Evolutionary conservation across 1,284 basidiomycete species (phyloP).

Genomic region (Austropuccinia psidii): DNA sequence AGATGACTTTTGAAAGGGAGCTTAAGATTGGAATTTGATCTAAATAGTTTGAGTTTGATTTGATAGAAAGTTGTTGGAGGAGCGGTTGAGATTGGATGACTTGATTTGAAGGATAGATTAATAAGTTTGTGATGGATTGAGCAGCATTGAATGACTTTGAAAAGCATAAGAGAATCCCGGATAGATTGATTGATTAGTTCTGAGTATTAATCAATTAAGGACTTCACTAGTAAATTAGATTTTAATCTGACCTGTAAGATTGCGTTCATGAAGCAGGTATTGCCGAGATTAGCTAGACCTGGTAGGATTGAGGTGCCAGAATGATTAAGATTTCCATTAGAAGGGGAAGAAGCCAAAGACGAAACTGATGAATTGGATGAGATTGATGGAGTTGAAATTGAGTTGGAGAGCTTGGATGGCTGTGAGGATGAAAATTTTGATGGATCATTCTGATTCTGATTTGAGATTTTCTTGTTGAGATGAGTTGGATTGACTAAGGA

Average conservation of each 20-base stretch:
- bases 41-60: background rate
- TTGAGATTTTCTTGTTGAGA: too few relatives aligned
- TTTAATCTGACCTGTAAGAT: conserved; percentile 41
- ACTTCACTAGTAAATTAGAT: background rate
- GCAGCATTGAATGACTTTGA: background rate
- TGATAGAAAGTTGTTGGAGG: background rate
- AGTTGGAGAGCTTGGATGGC: too few relatives aligned
- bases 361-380: too few relatives aligned
- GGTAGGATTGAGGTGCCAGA: too few relatives aligned
- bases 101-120: background rate
- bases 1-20: background rate
- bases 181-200: background rate
- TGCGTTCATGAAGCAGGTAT: conserved; percentile 48
- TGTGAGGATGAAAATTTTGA: too few relatives aligned
- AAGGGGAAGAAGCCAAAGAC: too few relatives aligned
- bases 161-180: too few relatives aligned
- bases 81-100: background rate
- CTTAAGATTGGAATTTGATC: background rate
- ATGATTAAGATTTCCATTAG: too few relatives aligned
- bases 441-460: too few relatives aligned
- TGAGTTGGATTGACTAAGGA: too few relatives aligned
- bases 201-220: background rate
- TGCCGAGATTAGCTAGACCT: conserved; percentile 47
- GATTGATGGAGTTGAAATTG: too few relatives aligned
- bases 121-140: background rate